These are phyloP conservation scores for Panellus pusillus DNA, from an alignment of 768 basidiomycete species.

Conservation along the genomic window DNA sequence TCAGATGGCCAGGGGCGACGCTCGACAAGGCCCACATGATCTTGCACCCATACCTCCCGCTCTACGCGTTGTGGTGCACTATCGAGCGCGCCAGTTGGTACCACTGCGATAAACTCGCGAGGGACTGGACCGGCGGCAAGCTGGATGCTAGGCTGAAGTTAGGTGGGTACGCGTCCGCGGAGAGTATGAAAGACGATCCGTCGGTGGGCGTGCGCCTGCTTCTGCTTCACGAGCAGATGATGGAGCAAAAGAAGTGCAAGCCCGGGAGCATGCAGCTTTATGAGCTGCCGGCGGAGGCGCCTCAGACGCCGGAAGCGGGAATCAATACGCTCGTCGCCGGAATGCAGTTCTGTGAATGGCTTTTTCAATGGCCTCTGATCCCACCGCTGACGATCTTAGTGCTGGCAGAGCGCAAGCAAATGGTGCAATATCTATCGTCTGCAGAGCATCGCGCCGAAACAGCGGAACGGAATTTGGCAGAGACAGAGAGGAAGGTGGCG, in stretches of 20 bases:
- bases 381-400: too few relatives aligned
- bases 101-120: constrained; percentile 2
- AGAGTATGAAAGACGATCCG: background rate
- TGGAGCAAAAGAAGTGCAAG: background rate
- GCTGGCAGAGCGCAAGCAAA: too few relatives aligned
- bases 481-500: too few relatives aligned
- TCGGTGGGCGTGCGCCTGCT: constrained; percentile 9
- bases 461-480: too few relatives aligned
- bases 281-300: background rate
- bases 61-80: constrained; percentile 14
- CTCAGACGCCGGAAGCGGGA: too few relatives aligned
- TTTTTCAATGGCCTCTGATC: too few relatives aligned
- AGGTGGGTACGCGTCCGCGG: background rate
- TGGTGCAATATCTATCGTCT: too few relatives aligned
- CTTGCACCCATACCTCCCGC: constrained; percentile 3
- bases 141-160: constrained; percentile 5
- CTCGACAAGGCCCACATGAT: background rate
- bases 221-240: constrained; percentile 1
- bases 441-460: too few relatives aligned
- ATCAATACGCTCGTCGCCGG: too few relatives aligned
- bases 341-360: too few relatives aligned
- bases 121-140: background rate
- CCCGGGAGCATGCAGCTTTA: too few relatives aligned
- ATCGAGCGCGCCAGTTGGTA: constrained; percentile 12
- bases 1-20: constrained; percentile 6